Evolutionary conservation across 2,329 filamentous ascomycete genomes (phyloP), one percentile per base, ranked within the genome.

Genomic region (Fusarium acutatum): DNA sequence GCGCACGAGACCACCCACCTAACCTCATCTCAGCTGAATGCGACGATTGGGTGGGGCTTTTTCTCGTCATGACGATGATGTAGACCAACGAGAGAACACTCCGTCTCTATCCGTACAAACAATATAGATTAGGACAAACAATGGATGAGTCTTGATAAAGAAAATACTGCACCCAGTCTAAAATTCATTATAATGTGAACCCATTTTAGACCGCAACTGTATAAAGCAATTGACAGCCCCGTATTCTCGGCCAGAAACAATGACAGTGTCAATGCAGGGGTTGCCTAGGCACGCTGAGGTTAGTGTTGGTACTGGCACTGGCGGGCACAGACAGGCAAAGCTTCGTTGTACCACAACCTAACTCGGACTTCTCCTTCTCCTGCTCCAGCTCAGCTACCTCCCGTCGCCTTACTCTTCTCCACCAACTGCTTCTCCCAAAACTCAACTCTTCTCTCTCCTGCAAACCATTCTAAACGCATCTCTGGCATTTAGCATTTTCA

Each of bases 241-340:
- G 46, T 73, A 65, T 80, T 79, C 79, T 78, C 69, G 60, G 47
- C 78, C 77, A 80, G 77, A 79, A 79, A 69, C 68, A 56, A 50
- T 64, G 66, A 53, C 60, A 66, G 65, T 73, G 72, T 73, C 64
- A 66, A 71, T 78, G 67, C 75, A 78, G 75, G 75, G 72, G 74
- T 73, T 74, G 64, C 54, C 61, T 53, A 56, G 66, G 74, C 56
- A 50, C 47, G 61, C 54, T 49, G 40, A 43, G 46, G 49, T 35
- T 38, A 30, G 61, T 28, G 50, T 35, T 53, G 38, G 50, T 54
- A 65, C 58, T 73, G 59, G 53, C 54, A 30, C 37, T 64, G 62
- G 44, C 44, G 61, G 62, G 59, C 62, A 64, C 61, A 50, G 37
- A n/a, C 61, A 52, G 50, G 54, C 67, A 69, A 40, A 71, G 67